phyloP scores from a whole-genome alignment of 2,329 filamentous ascomycete species.

The Clonostachys solani region DNA sequence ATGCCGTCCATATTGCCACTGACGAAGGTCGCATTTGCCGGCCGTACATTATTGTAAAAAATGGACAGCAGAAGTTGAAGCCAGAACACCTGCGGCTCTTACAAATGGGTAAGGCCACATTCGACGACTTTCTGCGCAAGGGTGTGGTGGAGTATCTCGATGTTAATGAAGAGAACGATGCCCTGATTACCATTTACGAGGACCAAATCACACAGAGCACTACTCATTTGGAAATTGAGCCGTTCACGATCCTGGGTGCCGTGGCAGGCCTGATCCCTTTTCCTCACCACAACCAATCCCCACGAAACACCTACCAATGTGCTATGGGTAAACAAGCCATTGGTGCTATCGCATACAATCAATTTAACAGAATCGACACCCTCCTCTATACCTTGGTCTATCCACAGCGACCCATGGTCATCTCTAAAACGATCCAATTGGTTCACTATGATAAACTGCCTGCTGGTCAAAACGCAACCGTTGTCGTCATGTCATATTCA shows the following conservation, averaged over 20 bases:
- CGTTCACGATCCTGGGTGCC: constrained; percentile 92
- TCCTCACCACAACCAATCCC: constrained; percentile 98
- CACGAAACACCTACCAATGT: constrained; percentile 97
- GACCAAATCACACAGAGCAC: constrained; percentile 76
- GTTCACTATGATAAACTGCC: constrained; percentile 97
- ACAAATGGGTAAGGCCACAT: constrained; percentile 78
- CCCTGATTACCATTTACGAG: constrained; percentile 87
- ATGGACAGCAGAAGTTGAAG: constrained; percentile 76
- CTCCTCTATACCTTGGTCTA: constrained; percentile 96
- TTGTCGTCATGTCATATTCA: constrained; percentile 98
- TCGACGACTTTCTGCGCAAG: constrained; percentile 88
- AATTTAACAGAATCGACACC: constrained; percentile 95
- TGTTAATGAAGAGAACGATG: constrained; percentile 97
- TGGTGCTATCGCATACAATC: constrained; percentile 95
- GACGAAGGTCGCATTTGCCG: constrained; percentile 96
- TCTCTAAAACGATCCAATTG: constrained; percentile 92
- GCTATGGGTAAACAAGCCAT: constrained; percentile 99
- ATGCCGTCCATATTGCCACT: constrained; percentile 89
- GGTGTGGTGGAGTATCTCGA: constrained; percentile 96
- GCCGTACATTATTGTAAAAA: constrained; percentile 92
- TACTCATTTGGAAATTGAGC: constrained; percentile 96
- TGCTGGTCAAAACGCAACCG: constrained; percentile 92
- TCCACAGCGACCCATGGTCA: constrained; percentile 95
- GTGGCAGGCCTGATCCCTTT: constrained; percentile 97
- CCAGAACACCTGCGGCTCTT: constrained; percentile 74